Percentiles rank a stretch among this genome's conserved stretches.
Conservation (phyloP, 2,329 filamentous ascomycete species). For the Curvularia sp. region DNA sequence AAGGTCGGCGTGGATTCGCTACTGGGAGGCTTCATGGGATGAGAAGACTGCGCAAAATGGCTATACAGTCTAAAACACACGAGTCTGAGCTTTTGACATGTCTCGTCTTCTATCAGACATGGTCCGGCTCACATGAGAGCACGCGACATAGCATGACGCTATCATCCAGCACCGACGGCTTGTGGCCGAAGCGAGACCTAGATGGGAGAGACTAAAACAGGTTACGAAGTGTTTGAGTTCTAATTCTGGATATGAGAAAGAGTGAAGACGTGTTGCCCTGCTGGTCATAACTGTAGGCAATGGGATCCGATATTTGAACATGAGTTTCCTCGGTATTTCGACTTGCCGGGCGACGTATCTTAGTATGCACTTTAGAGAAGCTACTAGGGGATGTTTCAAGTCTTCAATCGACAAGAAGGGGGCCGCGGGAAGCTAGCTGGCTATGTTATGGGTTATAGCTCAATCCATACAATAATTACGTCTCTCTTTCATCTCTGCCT, state of each 20-base stretch:
- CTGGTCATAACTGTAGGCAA: not conserved
- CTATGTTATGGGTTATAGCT: not conserved
- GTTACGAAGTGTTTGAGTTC: not conserved
- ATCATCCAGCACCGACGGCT: not conserved
- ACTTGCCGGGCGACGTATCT: not conserved
- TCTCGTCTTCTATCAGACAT: not conserved
- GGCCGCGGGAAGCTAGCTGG: too few relatives aligned
- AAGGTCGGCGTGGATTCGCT: slow-evolving; percentile 32
- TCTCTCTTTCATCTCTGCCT: not conserved
- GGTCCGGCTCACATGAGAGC: not conserved
- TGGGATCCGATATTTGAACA: not conserved
- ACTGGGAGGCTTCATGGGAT: slow-evolving; percentile 29
- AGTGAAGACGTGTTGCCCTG: not conserved
- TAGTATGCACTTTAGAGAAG: not conserved
- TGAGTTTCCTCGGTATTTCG: not conserved
- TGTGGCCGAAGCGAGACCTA: not conserved
- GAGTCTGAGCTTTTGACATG: not conserved
- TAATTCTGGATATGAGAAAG: not conserved
- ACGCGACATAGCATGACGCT: not conserved
- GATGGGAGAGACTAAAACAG: not conserved
- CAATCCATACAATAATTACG: not conserved
- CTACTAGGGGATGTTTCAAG: not conserved
- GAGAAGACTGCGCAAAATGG: not conserved
- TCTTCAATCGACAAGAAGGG: not conserved
- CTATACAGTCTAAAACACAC: not conserved